Base-by-base conservation (phyloP, 805 yeast species). In the Yueomyces sp. region DNA sequence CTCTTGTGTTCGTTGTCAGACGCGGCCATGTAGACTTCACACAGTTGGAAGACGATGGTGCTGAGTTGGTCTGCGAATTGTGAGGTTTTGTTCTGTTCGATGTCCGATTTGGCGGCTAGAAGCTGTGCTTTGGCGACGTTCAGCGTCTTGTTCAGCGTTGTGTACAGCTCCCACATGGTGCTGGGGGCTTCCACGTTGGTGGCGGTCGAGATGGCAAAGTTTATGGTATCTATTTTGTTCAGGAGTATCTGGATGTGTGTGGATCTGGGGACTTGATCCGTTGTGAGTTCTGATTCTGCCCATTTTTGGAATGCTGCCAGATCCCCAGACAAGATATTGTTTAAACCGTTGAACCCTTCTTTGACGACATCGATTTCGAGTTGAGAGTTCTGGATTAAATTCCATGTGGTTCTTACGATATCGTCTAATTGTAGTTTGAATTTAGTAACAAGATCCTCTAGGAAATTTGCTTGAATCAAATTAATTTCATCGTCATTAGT, bases 1-100 rank as follows among this genome's bases (percentile, higher is more conserved):
- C 63, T 48, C 19, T 47, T 40, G 19, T 53, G 39, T 45, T 59
- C 63, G 36, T 56, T 56, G 28, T 56, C 60, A 0, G 62, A 48
- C 3, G 55, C 45, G 28, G 42, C 45, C 2, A 57, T 34, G 38
- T 48, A 44, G 26, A 57, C 44, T 30, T 52, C 56, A 39, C 62
- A 54, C 26, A 55, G 50, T 38, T 53, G 58, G 48, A 55, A 58
- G 4, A 53, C 60, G 2, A 47, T 39, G 1, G 44, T 48, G 40
- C 62, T 57, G 30, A 57, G 41, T 37, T 50, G 48, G 32, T 52
- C 50, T 12, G 44, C 50, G 12, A 43, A 45, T 28, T 47, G 42
- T 26, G 47, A 39, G 28, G 42, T 44, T 4, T 48, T 38, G 9
- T 30, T 30, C 9, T 6, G 9, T 11, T 38, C 33, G 2, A 49